Conservation (phyloP, 2,329 filamentous ascomycete genomes). For the Didymella exigua region DNA sequence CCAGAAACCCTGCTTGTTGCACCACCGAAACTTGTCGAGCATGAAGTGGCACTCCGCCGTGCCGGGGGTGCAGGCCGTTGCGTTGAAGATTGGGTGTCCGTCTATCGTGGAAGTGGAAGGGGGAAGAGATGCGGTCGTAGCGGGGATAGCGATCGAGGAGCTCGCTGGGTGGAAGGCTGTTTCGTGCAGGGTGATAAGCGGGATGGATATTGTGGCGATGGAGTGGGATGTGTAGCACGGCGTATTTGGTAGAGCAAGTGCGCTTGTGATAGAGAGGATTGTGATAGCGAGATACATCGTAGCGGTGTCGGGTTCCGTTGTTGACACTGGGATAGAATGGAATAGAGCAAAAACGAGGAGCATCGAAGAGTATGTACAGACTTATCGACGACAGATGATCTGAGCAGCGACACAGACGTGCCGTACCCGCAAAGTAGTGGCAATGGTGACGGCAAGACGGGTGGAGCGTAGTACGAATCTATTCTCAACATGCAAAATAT, state of each 20-base stretch:
- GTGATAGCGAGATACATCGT: not conserved
- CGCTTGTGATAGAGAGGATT: not conserved
- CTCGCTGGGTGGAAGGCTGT: not conserved
- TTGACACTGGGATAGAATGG: not conserved
- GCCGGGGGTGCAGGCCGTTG: not conserved
- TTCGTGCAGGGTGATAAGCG: not conserved
- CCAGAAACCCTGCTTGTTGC: not conserved
- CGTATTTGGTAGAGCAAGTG: not conserved
- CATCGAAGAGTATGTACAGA: not conserved
- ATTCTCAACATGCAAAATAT: constrained; percentile 13
- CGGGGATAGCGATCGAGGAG: too few species aligned
- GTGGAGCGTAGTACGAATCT: constrained; percentile 10
- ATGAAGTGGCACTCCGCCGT: not conserved
- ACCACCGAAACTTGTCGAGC: not conserved
- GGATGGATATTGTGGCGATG: not conserved
- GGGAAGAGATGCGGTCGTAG: not conserved
- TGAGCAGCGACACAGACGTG: not conserved
- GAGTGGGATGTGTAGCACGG: not conserved
- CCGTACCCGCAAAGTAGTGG: not conserved
- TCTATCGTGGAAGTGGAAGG: not conserved
- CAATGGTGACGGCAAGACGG: not conserved
- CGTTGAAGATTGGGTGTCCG: not conserved
- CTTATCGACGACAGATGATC: not conserved
- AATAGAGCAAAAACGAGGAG: not conserved
- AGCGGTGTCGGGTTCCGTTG: not conserved